A percentile compares a stretch with the other conserved stretches of the same genome.
Conservation (phyloP, 2,329 filamentous ascomycete genomes). For the Talaromyces sp. region DNA sequence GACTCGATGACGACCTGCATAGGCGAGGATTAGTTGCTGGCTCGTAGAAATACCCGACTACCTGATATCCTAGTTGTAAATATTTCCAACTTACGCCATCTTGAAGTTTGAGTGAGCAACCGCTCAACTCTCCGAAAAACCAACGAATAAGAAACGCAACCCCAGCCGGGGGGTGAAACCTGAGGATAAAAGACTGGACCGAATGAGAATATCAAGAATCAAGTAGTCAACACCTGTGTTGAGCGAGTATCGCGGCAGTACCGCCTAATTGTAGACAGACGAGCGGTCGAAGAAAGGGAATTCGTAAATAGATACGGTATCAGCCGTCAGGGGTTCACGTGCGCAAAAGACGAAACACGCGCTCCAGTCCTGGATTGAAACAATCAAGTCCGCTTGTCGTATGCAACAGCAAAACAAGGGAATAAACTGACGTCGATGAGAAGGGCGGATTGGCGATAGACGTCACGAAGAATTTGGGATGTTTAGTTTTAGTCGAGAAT, state of each 20-base stretch:
- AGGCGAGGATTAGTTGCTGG: neutral
- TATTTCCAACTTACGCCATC: conserved; percentile 48
- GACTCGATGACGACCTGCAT: conserved; percentile 22
- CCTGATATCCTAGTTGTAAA: neutral
- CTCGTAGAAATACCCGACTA: neutral
- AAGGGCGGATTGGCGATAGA: conserved; percentile 3
- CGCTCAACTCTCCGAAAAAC: conserved; percentile 16
- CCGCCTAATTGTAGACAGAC: neutral
- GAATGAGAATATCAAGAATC: neutral
- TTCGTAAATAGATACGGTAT: conserved; percentile 10
- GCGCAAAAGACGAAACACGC: conserved; percentile 20
- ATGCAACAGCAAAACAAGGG: neutral
- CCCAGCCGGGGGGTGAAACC: conserved; percentile 16
- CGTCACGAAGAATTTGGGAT: conserved; percentile 17
- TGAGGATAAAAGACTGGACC: conserved; percentile 7
- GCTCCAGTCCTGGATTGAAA: conserved; percentile 3
- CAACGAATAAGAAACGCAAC: conserved; percentile 13
- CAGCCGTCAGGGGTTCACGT: conserved; percentile 22
- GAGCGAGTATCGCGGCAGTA: conserved; percentile 1
- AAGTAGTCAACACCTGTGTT: neutral
- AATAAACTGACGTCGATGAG: neutral
- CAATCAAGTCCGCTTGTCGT: neutral
- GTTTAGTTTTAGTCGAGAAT: neutral
- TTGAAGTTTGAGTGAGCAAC: conserved; percentile 26
- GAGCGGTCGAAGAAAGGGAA: conserved; percentile 7